Evolutionary conservation across 345 rosid genomes (phyloP).

Genomic region (Carallia brachiata): DNA sequence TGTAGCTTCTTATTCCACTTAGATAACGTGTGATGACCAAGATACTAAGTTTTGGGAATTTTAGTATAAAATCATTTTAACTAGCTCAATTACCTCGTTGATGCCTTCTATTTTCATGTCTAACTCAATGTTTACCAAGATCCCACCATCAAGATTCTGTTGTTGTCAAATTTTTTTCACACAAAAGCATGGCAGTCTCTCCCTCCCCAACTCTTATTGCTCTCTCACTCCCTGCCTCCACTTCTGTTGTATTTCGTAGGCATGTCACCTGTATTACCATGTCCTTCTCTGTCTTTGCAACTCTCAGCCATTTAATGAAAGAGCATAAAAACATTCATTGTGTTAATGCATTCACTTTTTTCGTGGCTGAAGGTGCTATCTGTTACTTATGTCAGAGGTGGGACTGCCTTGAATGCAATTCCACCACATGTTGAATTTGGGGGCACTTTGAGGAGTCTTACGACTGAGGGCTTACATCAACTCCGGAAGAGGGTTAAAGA

Average conservation of each 20-base stretch:
- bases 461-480: conserved; percentile 61
- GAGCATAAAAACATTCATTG: neutral
- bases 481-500: conserved; percentile 63
- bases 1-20: neutral
- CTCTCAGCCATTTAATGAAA: neutral
- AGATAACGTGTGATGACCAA: neutral
- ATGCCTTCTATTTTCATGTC: neutral
- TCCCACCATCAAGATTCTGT: no score
- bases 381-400: conserved; percentile 62
- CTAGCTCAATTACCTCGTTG: neutral
- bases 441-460: conserved; percentile 87
- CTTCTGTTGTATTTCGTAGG: no score
- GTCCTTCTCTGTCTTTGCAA: neutral
- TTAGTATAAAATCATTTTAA: neutral
- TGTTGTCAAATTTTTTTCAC: no score
- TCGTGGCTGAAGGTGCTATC: conserved; percentile 63
- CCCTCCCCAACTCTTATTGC: no score
- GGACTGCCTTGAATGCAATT: conserved; percentile 48
- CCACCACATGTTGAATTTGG: conserved; percentile 71
- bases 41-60: neutral
- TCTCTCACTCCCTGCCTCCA: no score
- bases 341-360: neutral
- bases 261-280: no score
- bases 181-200: no score
- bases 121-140: neutral